Conservation (phyloP, 2,329 filamentous ascomycete genomes). For the Aureobasidium sp. region DNA sequence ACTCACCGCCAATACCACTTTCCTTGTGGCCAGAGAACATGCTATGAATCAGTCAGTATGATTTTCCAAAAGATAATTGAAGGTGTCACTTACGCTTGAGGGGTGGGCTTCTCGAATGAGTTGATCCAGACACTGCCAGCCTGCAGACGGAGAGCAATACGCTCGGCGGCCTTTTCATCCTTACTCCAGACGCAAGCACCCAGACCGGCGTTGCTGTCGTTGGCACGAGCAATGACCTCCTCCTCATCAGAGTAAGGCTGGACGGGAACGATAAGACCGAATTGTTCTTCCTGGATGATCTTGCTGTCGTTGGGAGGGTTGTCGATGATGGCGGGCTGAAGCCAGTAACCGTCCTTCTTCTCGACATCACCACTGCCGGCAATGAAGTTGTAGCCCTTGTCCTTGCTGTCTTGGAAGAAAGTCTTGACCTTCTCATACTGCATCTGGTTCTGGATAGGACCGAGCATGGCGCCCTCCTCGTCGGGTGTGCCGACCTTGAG, state of each 20-base stretch:
- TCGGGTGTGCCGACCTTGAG: slow-evolving; percentile 35
- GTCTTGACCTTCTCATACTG: slow-evolving; percentile 43
- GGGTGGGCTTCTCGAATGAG: slow-evolving; percentile 38
- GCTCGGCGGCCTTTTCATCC: slow-evolving; percentile 39
- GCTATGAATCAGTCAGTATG: not conserved
- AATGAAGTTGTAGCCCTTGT: slow-evolving; percentile 41
- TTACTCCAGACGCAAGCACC: slow-evolving; percentile 46
- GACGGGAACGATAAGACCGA: slow-evolving; percentile 38
- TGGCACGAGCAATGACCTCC: slow-evolving; percentile 40
- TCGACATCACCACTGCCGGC: slow-evolving; percentile 43
- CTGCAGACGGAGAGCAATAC: slow-evolving; percentile 39
- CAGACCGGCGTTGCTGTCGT: slow-evolving; percentile 42
- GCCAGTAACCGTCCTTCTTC: slow-evolving; percentile 30
- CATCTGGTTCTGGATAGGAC: slow-evolving; percentile 50
- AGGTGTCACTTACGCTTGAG: slow-evolving; percentile 26
- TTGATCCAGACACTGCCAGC: slow-evolving; percentile 50
- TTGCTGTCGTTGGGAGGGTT: slow-evolving; percentile 32
- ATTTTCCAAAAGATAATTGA: not conserved
- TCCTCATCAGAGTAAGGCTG: slow-evolving; percentile 38
- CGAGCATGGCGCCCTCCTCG: slow-evolving; percentile 41
- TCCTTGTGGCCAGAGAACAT: slow-evolving; percentile 60
- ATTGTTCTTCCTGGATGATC: slow-evolving; percentile 42
- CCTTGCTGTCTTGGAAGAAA: slow-evolving; percentile 30
- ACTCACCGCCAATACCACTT: slow-evolving; percentile 67
- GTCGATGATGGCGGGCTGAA: slow-evolving; percentile 38